Evolutionary conservation across 768 basidiomycete species (phyloP).

Genomic region (Leccinum arenicola): DNA sequence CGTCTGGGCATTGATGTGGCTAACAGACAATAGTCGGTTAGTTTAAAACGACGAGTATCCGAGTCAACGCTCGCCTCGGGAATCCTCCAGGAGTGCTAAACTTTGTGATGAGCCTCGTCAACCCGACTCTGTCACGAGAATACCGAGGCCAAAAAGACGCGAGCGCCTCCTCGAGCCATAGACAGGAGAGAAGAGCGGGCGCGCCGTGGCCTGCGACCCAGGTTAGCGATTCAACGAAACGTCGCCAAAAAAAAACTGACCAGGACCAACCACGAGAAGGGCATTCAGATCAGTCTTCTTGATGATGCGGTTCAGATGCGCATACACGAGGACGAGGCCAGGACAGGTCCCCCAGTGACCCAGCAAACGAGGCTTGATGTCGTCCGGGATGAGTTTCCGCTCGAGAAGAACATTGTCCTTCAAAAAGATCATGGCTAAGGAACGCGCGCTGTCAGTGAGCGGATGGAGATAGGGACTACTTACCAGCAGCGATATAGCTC

Average conservation of each 20-base stretch:
- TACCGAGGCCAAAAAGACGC: constrained; percentile 55
- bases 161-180: constrained; percentile 83
- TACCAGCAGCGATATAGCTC: constrained; percentile 69
- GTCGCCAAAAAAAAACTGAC: constrained; percentile 29
- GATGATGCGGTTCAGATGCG: constrained; percentile 67
- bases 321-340: constrained; percentile 68
- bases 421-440: constrained; percentile 80
- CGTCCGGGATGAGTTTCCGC: constrained; percentile 52
- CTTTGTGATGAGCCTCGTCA: constrained; percentile 63
- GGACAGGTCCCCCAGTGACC: constrained; percentile 88
- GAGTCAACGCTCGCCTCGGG: constrained; percentile 50
- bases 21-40: constrained; percentile 17
- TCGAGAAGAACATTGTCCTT: constrained; percentile 69
- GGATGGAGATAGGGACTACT: constrained; percentile 10
- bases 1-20: constrained; percentile 78
- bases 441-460: background rate
- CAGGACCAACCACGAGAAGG: constrained; percentile 80
- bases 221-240: background rate
- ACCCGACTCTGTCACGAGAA: constrained; percentile 53
- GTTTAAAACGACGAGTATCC: background rate
- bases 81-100: constrained; percentile 86
- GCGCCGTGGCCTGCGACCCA: constrained; percentile 66
- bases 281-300: constrained; percentile 57
- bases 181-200: constrained; percentile 79
- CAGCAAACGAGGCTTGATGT: constrained; percentile 79